Base-by-base conservation (phyloP, 495 filamentous ascomycete genomes). In the Amphirosellinia nigrospora region DNA sequence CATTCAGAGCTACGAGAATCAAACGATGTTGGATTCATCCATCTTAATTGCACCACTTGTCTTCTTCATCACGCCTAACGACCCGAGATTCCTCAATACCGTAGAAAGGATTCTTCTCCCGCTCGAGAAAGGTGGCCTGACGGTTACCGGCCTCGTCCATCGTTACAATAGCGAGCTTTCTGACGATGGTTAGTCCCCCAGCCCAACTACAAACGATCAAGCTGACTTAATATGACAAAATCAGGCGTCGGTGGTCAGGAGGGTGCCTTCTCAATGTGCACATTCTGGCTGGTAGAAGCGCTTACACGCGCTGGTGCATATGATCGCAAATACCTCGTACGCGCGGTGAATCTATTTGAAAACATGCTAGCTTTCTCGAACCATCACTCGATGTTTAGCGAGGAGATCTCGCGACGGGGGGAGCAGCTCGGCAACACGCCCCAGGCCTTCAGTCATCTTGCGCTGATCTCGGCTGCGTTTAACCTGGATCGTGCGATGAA, bases 231-330 rank as follows among this genome's bases (percentile, higher is more conserved):
- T 56, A n/a, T 60, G 32, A 36, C 2, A 4, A 34, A 6, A 39
- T 69, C 71, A 91, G 90, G 90, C n/a, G 88, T 93, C 5, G 89
- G 89, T 43, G 91, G 91, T 26, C 82, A 86, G 36, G 90, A 93
- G 78, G 91, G 91, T n/a, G 89, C 90, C 23, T 93, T 93, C 74
- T 86, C 86, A 75, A 92, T 93, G 90, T 91, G 90, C 69, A 93
- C 90, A 41, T 69, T 69, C 41, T 92, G 90, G 91, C 85, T 92
- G 4, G 88, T 92, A 4, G 91, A 92, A 75, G 89, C 91, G n/a
- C 82, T 93, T 80, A 91, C 90, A 30, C 84, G 91, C 45, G 90
- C 87, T 21, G 84, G 86, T 59, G 84, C 88, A n/a, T 87, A 91
- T 70, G 89, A 92, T 72, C 82, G 83, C 10, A 85, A 87, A 52